Percentiles rank a stretch among this genome's conserved stretches.
These are phyloP conservation scores for Blastobotrys robertii DNA, from an alignment of 805 yeast genomes.

Conservation along the genomic window DNA sequence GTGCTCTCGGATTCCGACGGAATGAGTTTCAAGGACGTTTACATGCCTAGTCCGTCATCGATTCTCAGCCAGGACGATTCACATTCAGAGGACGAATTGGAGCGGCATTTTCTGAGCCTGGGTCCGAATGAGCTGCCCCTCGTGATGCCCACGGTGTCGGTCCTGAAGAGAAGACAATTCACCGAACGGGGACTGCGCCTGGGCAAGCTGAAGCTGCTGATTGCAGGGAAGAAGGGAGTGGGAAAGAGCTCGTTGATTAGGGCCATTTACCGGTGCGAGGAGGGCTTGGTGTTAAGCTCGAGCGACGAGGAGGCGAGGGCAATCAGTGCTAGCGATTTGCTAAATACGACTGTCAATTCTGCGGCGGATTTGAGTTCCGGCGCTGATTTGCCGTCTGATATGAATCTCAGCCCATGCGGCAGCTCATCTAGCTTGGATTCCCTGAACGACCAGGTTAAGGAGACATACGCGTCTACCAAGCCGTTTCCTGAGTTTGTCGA, in stretches of 20 bases:
- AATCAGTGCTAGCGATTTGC: neutral
- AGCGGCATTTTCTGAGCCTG: too few species aligned
- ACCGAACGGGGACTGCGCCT: conserved; percentile 17
- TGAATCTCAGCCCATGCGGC: too few species aligned
- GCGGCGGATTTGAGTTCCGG: conserved; percentile 1
- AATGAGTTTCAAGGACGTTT: conserved; percentile 1
- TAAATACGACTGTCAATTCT: neutral
- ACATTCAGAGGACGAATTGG: conserved; percentile 10
- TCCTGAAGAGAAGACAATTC: conserved; percentile 17
- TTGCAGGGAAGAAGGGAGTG: conserved; percentile 80
- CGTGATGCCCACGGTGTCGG: conserved; percentile 18
- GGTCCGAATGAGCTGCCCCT: conserved; percentile 7
- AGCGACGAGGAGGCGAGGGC: conserved; percentile 3
- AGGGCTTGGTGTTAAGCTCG: conserved; percentile 20
- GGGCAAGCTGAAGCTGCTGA: conserved; percentile 34
- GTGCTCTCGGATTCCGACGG: conserved; percentile 1
- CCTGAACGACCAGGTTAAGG: conserved; percentile 4
- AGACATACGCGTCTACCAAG: conserved; percentile 18
- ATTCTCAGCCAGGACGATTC: neutral
- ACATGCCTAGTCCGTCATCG: conserved; percentile 2
- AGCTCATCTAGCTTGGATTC: too few species aligned
- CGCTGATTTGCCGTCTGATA: neutral
- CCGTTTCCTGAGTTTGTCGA: conserved; percentile 16
- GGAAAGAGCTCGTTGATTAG: conserved; percentile 81
- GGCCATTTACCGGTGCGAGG: conserved; percentile 60